Base-by-base conservation (phyloP, 2,329 filamentous ascomycete species). In the Penicillium concentricum region DNA sequence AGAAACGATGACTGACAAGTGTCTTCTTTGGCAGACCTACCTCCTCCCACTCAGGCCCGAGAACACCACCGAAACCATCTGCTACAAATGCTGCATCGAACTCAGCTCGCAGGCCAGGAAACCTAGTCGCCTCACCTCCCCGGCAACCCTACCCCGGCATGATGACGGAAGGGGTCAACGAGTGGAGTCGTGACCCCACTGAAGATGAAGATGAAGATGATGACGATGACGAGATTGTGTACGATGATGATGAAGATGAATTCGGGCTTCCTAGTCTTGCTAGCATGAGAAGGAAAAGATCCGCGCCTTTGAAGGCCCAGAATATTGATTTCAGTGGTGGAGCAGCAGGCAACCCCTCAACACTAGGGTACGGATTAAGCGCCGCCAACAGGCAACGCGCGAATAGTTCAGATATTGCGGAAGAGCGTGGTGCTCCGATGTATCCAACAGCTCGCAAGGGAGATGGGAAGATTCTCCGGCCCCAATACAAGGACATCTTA, bases 401-500 rank as follows among this genome's bases (percentile, higher is more conserved):
- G 26, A 88, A 96, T 75, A 97, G 92, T 75, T 90, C 90, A 61
- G 93, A 97, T 73, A 97, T 97, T 72, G 92, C 92, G 18, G 90
- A 96, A 68, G 92, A 97, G 76, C 84, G 93, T 60, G 91, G 90
- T 24, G 81, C 88, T 38, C 86, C 91, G 15, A 87, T 85, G 60
- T 97, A 97, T 69, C 93, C 93, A 28, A 88, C 90, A 67, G 86
- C 92, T 3, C 93, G 92, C 75, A 95, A 92, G 75, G 87, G 84
- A 60, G 92, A 97, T 72, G 93, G 91, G 28, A 99, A 99, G 80
- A 97, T 97, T 58, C 79, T 99, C 22, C 86, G 94, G 61, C 94
- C 94, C 50, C 94, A 99, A 74, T 99, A 97, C 75, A 97, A 99
- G 76, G 94, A 99, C 60, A 95, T 99, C 44, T 78, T 99, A 20